Conservation (phyloP, 306 rosid species). For the Glycyrrhiza uralensis region DNA sequence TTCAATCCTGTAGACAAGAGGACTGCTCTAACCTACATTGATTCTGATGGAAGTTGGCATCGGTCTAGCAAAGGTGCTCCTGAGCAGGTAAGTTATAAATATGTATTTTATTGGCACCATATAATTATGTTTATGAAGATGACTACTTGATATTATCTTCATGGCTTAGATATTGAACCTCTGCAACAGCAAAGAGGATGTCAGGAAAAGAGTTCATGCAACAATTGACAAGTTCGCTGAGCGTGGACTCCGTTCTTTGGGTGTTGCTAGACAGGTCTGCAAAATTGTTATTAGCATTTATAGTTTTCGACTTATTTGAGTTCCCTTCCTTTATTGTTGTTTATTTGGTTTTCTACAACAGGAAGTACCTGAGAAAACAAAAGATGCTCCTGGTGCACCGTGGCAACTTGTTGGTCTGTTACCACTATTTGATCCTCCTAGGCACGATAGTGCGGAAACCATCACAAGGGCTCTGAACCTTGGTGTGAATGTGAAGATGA, state of each 20-base stretch:
- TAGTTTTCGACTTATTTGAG: neutral
- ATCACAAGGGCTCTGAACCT: constrained; percentile 94
- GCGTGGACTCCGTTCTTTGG: constrained; percentile 96
- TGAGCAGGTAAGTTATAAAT: constrained; percentile 97
- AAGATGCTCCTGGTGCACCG: constrained; percentile 77
- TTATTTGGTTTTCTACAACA: constrained; percentile 30
- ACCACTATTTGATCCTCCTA: constrained; percentile 96
- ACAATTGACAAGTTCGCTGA: constrained; percentile 94
- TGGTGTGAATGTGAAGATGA: constrained; percentile 99
- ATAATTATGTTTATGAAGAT: neutral
- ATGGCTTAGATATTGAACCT: constrained; percentile 68
- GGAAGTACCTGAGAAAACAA: constrained; percentile 84
- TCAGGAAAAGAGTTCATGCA: constrained; percentile 59
- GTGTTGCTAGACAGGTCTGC: constrained; percentile 93
- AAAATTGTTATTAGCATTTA: constrained; percentile 2
- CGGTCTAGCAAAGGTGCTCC: constrained; percentile 98
- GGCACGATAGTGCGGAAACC: constrained; percentile 99
- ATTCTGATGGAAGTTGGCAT: constrained; percentile 85
- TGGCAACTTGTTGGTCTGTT: constrained; percentile 94
- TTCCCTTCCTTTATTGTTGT: constrained; percentile 12
- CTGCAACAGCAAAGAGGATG: constrained; percentile 88
- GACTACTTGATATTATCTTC: constrained; percentile 10
- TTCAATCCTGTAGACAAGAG: constrained; percentile 99
- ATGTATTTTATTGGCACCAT: constrained; percentile 3
- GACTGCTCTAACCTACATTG: constrained; percentile 95